phyloP scores from a whole-genome alignment of 306 rosid species.

The Lablab purpureus region DNA sequence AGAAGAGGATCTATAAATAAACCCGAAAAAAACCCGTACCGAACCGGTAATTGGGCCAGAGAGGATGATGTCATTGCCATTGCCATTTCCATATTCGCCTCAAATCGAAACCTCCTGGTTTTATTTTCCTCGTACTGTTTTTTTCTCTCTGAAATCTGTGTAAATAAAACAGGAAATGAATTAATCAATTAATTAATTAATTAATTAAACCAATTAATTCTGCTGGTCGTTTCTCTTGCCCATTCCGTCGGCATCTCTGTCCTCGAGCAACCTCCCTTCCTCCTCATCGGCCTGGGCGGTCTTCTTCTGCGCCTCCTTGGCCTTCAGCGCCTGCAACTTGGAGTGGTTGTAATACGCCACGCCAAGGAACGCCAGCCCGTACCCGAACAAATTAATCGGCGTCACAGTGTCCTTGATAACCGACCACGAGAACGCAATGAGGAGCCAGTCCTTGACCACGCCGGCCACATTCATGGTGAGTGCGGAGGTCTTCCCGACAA shows the following conservation, averaged over 20 bases:
- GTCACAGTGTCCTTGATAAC: slow-evolving; percentile 90
- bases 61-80: slow-evolving; percentile 14
- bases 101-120: slow-evolving; percentile 36
- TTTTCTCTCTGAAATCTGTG: slow-evolving; percentile 10
- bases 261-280: slow-evolving; percentile 69
- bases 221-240: slow-evolving; percentile 67
- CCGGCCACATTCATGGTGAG: slow-evolving; percentile 96
- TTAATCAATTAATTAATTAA: neutral
- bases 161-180: neutral
- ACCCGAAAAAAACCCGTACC: slow-evolving; percentile 46
- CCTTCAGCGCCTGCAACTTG: slow-evolving; percentile 81
- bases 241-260: slow-evolving; percentile 65
- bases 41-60: slow-evolving; percentile 42
- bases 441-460: slow-evolving; percentile 86
- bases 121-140: slow-evolving; percentile 47
- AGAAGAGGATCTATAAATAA: slow-evolving; percentile 44
- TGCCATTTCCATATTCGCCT: slow-evolving; percentile 9
- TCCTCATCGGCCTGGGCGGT: slow-evolving; percentile 71
- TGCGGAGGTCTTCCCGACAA: slow-evolving; percentile 90
- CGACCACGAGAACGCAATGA: slow-evolving; percentile 90
- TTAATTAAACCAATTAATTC: slow-evolving; percentile 8
- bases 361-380: slow-evolving; percentile 81
- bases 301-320: slow-evolving; percentile 87
- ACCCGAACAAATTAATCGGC: slow-evolving; percentile 79
- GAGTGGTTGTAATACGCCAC: slow-evolving; percentile 88